Percentiles rank a stretch among this genome's conserved stretches.
Evolutionary conservation across 257 asterid genomes (phyloP).

Genomic region (Cruciata laevipes): DNA sequence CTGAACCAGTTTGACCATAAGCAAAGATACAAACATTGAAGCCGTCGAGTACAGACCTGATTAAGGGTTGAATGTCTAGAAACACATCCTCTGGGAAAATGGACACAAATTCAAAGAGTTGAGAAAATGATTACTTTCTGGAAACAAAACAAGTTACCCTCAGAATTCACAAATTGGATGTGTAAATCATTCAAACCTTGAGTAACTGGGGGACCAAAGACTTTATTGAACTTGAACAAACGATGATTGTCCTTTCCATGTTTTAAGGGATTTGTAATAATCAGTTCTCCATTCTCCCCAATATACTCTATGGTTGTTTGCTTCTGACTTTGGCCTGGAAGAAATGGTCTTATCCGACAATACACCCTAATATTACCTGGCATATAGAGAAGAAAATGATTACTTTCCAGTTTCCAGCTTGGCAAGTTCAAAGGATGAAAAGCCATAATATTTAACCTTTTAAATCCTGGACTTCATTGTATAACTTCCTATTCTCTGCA

Average conservation of each 20-base stretch:
- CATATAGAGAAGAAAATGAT: conserved; percentile 16
- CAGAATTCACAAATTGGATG: background rate
- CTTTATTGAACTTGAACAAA: conserved; percentile 75
- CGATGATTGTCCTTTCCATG: conserved; percentile 77
- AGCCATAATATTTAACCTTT: conserved; percentile 56
- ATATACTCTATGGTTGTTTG: conserved; percentile 73
- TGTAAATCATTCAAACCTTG: conserved; percentile 44
- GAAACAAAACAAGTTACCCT: background rate
- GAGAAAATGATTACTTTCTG: background rate
- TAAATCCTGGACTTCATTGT: conserved; percentile 89
- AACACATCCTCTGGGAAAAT: conserved; percentile 67
- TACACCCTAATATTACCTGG: conserved; percentile 77
- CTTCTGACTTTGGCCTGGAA: conserved; percentile 43
- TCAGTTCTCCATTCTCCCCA: conserved; percentile 86
- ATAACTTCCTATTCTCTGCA: conserved; percentile 85
- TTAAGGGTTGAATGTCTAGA: conserved; percentile 62
- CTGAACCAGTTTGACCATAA: conserved; percentile 92
- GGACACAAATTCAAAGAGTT: conserved; percentile 13
- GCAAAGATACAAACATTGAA: conserved; percentile 87
- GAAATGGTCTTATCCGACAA: conserved; percentile 83
- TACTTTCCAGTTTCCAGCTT: conserved; percentile 10
- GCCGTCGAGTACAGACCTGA: conserved; percentile 87
- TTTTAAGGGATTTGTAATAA: conserved; percentile 71
- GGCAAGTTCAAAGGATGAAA: background rate
- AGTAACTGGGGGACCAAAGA: conserved; percentile 57